Percentiles rank a stretch among this genome's conserved stretches.
Conservation (phyloP, 2,329 filamentous ascomycete species). For the Colletotrichum zoysiae region DNA sequence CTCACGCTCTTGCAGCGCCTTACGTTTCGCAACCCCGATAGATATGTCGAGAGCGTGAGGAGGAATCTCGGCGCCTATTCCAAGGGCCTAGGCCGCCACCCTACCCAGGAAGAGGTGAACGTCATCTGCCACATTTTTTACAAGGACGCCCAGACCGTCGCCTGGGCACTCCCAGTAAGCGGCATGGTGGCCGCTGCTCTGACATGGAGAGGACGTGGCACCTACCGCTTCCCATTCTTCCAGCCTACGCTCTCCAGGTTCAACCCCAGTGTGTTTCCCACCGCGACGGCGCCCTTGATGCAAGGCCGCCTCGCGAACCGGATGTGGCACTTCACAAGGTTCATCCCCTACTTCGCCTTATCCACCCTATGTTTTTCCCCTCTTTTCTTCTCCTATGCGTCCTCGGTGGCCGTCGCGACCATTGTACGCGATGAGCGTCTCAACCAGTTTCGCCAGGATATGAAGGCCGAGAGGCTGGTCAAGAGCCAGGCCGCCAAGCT, state of each 20-base stretch:
- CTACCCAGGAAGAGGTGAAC: conserved; percentile 53
- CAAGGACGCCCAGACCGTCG: conserved; percentile 49
- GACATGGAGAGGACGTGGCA: conserved; percentile 48
- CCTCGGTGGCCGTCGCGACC: conserved; percentile 24
- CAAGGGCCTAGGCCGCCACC: conserved; percentile 43
- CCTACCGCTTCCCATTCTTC: conserved; percentile 57
- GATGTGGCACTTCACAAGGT: conserved; percentile 54
- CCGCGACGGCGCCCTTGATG: conserved; percentile 43
- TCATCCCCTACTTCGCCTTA: conserved; percentile 50
- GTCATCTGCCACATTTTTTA: conserved; percentile 47
- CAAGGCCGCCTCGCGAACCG: conserved; percentile 45
- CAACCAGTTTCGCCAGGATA: conserved; percentile 30
- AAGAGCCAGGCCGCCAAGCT: conserved; percentile 1
- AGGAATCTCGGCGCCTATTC: background rate
- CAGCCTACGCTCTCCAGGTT: conserved; percentile 50
- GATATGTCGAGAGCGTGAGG: conserved; percentile 5
- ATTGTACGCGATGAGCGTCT: conserved; percentile 29
- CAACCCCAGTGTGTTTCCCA: conserved; percentile 50
- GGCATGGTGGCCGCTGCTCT: conserved; percentile 44
- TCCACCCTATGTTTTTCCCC: conserved; percentile 46
- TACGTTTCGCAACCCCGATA: conserved; percentile 11
- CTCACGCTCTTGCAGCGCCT: conserved; percentile 29
- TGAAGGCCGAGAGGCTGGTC: conserved; percentile 25
- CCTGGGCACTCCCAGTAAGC: conserved; percentile 48
- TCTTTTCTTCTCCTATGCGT: conserved; percentile 49